These are phyloP conservation scores for Volvox africanus DNA, from an alignment of 139 green algal species.

Conservation along the genomic window DNA sequence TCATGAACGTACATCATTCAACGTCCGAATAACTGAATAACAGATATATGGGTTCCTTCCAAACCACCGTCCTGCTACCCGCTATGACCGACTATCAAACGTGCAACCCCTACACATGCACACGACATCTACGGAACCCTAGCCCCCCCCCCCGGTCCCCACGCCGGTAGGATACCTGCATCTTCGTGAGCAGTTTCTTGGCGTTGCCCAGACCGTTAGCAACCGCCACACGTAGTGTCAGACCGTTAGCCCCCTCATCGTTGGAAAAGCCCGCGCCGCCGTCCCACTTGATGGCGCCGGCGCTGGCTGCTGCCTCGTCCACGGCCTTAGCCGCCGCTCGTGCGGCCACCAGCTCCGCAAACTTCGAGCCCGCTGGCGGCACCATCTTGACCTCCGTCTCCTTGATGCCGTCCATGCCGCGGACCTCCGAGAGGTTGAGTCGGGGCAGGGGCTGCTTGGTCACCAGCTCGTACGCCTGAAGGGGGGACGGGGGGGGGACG, in stretches of 20 bases:
- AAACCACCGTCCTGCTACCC: too few relatives aligned
- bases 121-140: too few relatives aligned
- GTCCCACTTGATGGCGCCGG: constrained; percentile 36
- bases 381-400: constrained; percentile 67
- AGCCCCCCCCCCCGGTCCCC: too few relatives aligned
- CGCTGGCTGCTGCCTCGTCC: neutral
- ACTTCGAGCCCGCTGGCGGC: constrained; percentile 18
- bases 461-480: constrained; percentile 58
- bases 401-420: constrained; percentile 79
- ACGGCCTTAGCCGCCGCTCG: neutral
- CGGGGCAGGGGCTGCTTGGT: constrained; percentile 52
- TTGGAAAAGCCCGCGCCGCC: neutral
- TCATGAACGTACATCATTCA: too few relatives aligned
- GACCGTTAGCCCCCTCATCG: neutral
- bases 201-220: constrained; percentile 82
- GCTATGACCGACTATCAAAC: too few relatives aligned
- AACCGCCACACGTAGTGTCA: constrained; percentile 64
- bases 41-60: too few relatives aligned
- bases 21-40: too few relatives aligned
- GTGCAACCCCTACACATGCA: too few relatives aligned
- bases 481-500: too few relatives aligned
- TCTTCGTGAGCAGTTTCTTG: constrained; percentile 76
- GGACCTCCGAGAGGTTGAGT: constrained; percentile 58
- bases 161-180: too few relatives aligned
- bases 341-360: constrained; percentile 9